Conservation (phyloP, 805 yeast genomes). For the Candida sithepensis region DNA sequence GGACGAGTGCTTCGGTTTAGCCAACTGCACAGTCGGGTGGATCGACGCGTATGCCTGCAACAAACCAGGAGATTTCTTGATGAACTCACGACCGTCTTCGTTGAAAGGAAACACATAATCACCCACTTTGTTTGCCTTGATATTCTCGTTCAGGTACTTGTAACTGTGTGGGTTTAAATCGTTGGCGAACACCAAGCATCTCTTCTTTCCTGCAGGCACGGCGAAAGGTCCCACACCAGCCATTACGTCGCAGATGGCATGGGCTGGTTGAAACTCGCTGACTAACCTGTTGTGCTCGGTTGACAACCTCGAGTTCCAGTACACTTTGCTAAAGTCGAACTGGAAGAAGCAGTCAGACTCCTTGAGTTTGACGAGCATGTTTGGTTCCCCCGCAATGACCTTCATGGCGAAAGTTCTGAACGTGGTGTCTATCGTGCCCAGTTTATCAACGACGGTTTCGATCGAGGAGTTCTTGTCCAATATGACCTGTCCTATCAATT, state of each 20-base stretch:
- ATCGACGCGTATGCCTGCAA: slow-evolving; percentile 49
- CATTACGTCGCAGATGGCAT: slow-evolving; percentile 89
- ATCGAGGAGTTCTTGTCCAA: slow-evolving; percentile 82
- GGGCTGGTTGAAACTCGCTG: slow-evolving; percentile 51
- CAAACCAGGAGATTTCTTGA: slow-evolving; percentile 52
- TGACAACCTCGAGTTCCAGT: slow-evolving; percentile 94
- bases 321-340: slow-evolving; percentile 90
- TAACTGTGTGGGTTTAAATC: slow-evolving; percentile 89
- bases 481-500: slow-evolving; percentile 82
- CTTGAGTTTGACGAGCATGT: slow-evolving; percentile 75
- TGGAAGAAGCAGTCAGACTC: slow-evolving; percentile 83
- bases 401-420: slow-evolving; percentile 94
- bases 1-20: slow-evolving; percentile 7
- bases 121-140: slow-evolving; percentile 57
- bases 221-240: slow-evolving; percentile 99
- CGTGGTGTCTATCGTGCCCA: slow-evolving; percentile 79
- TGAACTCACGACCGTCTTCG: slow-evolving; percentile 81
- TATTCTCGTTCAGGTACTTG: slow-evolving; percentile 64
- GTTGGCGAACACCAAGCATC: slow-evolving; percentile 79
- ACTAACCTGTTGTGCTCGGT: slow-evolving; percentile 90
- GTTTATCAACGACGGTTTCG: slow-evolving; percentile 87
- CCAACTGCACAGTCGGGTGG: slow-evolving; percentile 31
- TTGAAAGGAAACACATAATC: slow-evolving; percentile 61
- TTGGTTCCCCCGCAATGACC: slow-evolving; percentile 79
- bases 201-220: slow-evolving; percentile 88